These are phyloP conservation scores for Fusarium bactridioides DNA, from an alignment of 2,329 filamentous ascomycete genomes.

Conservation along the genomic window DNA sequence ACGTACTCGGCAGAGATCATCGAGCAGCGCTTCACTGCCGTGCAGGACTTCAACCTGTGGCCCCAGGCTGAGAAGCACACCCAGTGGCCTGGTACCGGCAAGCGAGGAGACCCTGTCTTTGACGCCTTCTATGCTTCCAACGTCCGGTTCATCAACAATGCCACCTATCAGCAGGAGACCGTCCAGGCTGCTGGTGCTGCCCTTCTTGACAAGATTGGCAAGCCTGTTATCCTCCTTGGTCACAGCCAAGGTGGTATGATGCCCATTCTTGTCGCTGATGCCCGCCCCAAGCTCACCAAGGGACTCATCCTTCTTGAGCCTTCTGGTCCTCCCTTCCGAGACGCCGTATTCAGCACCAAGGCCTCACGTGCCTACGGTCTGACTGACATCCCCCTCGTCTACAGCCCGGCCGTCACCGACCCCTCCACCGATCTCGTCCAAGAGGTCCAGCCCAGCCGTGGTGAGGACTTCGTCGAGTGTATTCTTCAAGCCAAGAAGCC, in stretches of 20 bases:
- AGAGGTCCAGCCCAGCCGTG: constrained; percentile 1
- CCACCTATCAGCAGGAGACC: constrained; percentile 29
- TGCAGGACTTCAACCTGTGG: constrained; percentile 26
- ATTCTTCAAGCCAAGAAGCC: constrained; percentile 23
- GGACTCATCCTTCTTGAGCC: constrained; percentile 56
- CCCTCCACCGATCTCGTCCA: constrained; percentile 26
- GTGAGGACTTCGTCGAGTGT: constrained; percentile 14
- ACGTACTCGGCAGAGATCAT: constrained; percentile 30
- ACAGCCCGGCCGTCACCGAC: constrained; percentile 48
- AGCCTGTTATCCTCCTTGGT: constrained; percentile 49
- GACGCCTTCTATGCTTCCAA: constrained; percentile 38
- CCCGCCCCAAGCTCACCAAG: constrained; percentile 50
- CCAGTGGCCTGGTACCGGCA: constrained; percentile 35
- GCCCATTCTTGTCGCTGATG: constrained; percentile 41
- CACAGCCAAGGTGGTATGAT: constrained; percentile 57
- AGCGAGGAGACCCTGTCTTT: constrained; percentile 27
- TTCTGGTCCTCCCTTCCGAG: constrained; percentile 56
- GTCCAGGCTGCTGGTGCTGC: constrained; percentile 46
- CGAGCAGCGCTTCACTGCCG: constrained; percentile 32
- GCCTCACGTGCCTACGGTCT: constrained; percentile 54
- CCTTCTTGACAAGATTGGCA: constrained; percentile 54
- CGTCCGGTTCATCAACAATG: constrained; percentile 33
- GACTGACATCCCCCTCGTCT: constrained; percentile 57
- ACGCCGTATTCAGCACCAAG: constrained; percentile 47
- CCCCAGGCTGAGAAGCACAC: constrained; percentile 30